These are phyloP conservation scores for Flammula alnicola DNA, from an alignment of 1,284 basidiomycete genomes.

Conservation along the genomic window DNA sequence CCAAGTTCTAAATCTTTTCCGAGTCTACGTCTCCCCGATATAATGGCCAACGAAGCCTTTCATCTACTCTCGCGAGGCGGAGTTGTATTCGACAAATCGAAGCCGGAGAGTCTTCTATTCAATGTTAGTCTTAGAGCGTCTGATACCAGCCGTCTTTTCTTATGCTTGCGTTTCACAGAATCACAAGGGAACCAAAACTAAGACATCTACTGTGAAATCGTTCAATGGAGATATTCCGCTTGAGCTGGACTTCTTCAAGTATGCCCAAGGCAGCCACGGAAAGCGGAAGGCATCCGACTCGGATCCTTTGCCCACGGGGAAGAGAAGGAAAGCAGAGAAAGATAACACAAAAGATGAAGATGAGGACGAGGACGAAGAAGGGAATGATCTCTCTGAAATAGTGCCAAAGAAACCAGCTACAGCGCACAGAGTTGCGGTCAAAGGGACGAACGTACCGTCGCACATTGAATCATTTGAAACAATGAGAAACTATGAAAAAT, in stretches of 20 bases:
- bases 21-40: not conserved
- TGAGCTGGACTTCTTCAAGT: constrained; percentile 90
- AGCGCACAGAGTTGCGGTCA: constrained; percentile 66
- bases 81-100: constrained; percentile 82
- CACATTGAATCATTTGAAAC: constrained; percentile 62
- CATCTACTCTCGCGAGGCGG: constrained; percentile 80
- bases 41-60: constrained; percentile 68
- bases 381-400: constrained; percentile 27
- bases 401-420: constrained; percentile 24
- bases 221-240: constrained; percentile 62
- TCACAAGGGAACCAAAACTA: constrained; percentile 32
- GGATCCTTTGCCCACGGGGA: constrained; percentile 22
- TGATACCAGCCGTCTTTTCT: not conserved
- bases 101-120: constrained; percentile 77
- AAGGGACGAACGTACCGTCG: constrained; percentile 68
- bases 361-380: constrained; percentile 36
- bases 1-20: too few species aligned
- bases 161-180: constrained; percentile 18
- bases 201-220: constrained; percentile 13
- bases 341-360: constrained; percentile 32
- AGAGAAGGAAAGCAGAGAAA: constrained; percentile 38
- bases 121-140: constrained; percentile 46
- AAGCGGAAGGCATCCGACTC: constrained; percentile 50
- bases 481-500: constrained; percentile 51
- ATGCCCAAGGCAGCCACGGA: constrained; percentile 57